These are phyloP conservation scores for Atkinsonella texensis DNA, from an alignment of 2,329 filamentous ascomycete genomes.

Conservation along the genomic window DNA sequence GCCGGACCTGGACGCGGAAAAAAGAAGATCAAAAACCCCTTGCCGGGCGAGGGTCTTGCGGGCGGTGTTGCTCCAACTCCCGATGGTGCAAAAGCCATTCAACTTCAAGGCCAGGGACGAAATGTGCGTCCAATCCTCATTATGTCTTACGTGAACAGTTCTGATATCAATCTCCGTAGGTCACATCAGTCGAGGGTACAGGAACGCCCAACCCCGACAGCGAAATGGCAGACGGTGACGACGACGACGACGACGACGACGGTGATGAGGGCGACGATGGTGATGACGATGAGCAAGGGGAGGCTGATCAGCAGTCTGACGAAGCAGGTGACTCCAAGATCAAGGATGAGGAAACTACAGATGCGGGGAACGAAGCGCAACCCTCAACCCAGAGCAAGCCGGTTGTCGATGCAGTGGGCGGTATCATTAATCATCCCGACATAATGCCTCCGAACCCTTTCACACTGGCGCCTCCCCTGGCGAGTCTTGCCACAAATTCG, in stretches of 20 bases:
- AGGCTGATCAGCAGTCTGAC: slow-evolving; percentile 32
- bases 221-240: slow-evolving; percentile 41
- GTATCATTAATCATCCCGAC: slow-evolving; percentile 11
- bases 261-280: slow-evolving; percentile 36
- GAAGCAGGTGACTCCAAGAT: slow-evolving; percentile 27
- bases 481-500: slow-evolving; percentile 15
- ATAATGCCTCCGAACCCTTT: slow-evolving; percentile 17
- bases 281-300: slow-evolving; percentile 35
- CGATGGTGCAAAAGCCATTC: slow-evolving; percentile 26
- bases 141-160: neutral
- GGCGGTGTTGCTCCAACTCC: slow-evolving; percentile 18
- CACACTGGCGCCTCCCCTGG: slow-evolving; percentile 19
- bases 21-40: slow-evolving; percentile 58
- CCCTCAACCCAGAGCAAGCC: slow-evolving; percentile 10
- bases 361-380: slow-evolving; percentile 19
- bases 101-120: slow-evolving; percentile 25
- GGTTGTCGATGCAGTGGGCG: slow-evolving; percentile 17
- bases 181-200: slow-evolving; percentile 31
- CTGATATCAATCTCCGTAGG: slow-evolving; percentile 15
- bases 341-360: slow-evolving; percentile 26
- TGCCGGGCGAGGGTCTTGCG: slow-evolving; percentile 23
- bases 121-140: slow-evolving; percentile 20
- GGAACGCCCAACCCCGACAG: slow-evolving; percentile 34
- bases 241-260: slow-evolving; percentile 33
- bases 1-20: slow-evolving; percentile 62